A percentile compares a stretch with the other conserved stretches of the same genome.
Conservation (phyloP, 1,284 basidiomycete species). For the Microbotryomycetes sp. region DNA sequence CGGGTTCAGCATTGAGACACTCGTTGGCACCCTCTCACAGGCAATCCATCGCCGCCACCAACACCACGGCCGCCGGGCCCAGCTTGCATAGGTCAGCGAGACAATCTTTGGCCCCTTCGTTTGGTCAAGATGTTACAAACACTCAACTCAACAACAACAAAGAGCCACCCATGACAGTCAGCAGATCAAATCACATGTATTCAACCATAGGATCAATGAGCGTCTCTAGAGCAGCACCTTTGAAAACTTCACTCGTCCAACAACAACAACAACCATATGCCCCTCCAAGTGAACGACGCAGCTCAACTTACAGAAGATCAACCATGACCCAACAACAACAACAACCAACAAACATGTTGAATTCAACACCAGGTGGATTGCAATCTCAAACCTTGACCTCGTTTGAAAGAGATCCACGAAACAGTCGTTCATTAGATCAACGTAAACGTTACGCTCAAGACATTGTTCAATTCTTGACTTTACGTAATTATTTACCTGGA, state of each 20-base stretch:
- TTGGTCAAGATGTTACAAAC: background rate
- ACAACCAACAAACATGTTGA: background rate
- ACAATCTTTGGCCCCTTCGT: background rate
- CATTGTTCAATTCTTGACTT: conserved; percentile 22
- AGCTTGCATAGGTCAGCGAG: background rate
- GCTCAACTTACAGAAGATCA: conserved; percentile 23
- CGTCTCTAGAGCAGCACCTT: conserved; percentile 8
- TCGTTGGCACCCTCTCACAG: conserved; percentile 14
- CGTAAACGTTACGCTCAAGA: conserved; percentile 21
- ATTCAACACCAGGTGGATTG: conserved; percentile 14
- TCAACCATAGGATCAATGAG: conserved; percentile 10
- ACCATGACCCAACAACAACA: conserved; percentile 7
- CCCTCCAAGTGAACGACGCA: conserved; percentile 27
- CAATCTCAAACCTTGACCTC: conserved; percentile 4
- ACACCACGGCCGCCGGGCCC: background rate
- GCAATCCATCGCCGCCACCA: conserved; percentile 9
- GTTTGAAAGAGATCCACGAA: conserved; percentile 23
- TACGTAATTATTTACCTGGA: conserved; percentile 8
- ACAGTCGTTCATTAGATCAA: conserved; percentile 1
- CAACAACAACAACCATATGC: conserved; percentile 10
- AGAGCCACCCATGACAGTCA: conserved; percentile 20
- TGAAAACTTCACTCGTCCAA: conserved; percentile 12
- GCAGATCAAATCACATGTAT: conserved; percentile 13
- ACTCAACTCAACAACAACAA: conserved; percentile 10
- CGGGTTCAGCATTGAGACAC: too few species aligned